phyloP scores from a whole-genome alignment of 208 protist genomes.

The Acanthamoeba healyi region DNA sequence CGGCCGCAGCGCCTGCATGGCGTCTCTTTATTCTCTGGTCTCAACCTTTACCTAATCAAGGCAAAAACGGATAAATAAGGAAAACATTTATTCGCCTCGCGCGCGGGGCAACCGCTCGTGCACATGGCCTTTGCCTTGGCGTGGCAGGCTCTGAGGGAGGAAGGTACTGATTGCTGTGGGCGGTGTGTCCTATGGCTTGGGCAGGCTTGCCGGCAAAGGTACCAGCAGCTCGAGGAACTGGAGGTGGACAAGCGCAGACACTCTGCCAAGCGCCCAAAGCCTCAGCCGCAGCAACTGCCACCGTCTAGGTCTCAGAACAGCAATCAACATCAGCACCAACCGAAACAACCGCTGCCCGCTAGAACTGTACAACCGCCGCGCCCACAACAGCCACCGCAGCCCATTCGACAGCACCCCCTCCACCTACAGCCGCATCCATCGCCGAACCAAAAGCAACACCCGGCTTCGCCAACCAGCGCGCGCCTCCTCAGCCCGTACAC shows the following conservation, averaged over 20 bases:
- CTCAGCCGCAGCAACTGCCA: too few relatives aligned
- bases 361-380: too few relatives aligned
- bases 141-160: too few relatives aligned
- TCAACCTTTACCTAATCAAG: too few relatives aligned
- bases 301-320: too few relatives aligned
- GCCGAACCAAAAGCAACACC: not conserved
- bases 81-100: not conserved
- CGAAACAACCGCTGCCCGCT: too few relatives aligned
- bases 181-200: not conserved
- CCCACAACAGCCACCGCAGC: too few relatives aligned
- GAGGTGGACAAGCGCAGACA: constrained; percentile 1
- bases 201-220: not conserved
- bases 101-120: too few relatives aligned
- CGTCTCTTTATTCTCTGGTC: too few relatives aligned
- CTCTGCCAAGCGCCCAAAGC: not conserved
- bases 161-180: too few relatives aligned
- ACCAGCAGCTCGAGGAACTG: constrained; percentile 29
- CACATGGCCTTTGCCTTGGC: not conserved
- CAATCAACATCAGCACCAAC: too few relatives aligned
- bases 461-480: not conserved
- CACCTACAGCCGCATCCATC: not conserved
- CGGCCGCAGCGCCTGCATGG: not conserved
- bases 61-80: not conserved
- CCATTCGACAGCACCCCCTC: not conserved
- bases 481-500: not conserved